Evolutionary conservation across 2,329 filamentous ascomycete species (phyloP).

Genomic region (Epichloe uncinata): DNA sequence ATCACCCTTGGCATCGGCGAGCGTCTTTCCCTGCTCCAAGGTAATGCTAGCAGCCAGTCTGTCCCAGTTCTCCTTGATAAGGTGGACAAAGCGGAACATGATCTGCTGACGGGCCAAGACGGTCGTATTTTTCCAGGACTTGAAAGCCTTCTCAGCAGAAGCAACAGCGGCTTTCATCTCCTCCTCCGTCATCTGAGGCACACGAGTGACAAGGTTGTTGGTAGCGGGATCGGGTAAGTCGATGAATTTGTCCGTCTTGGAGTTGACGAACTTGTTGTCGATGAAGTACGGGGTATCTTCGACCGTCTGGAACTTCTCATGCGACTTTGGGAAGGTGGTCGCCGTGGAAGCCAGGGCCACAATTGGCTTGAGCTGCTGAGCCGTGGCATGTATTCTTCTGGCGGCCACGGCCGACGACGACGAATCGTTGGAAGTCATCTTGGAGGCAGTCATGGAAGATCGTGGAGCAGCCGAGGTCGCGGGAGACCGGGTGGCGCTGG

Average conservation of each 20-base stretch:
- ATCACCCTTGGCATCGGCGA: conserved; percentile 70
- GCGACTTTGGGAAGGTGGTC: conserved; percentile 53
- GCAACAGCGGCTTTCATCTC: conserved; percentile 65
- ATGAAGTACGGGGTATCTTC: conserved; percentile 69
- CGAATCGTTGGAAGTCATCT: conserved; percentile 21
- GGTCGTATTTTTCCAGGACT: conserved; percentile 58
- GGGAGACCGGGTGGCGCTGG: conserved; percentile 21
- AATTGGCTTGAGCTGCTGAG: conserved; percentile 39
- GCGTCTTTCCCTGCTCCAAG: conserved; percentile 79
- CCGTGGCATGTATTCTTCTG: conserved; percentile 44
- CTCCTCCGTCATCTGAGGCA: conserved; percentile 66
- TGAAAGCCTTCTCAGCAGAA: conserved; percentile 64
- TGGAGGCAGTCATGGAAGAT: conserved; percentile 16
- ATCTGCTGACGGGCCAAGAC: conserved; percentile 66
- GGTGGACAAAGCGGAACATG: conserved; percentile 72
- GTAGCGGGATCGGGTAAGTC: conserved; percentile 73
- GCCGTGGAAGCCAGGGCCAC: conserved; percentile 40
- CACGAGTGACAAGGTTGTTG: conserved; percentile 72
- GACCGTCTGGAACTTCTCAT: conserved; percentile 55
- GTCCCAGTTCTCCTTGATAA: conserved; percentile 79
- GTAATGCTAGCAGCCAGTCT: conserved; percentile 74
- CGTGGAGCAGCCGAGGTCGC: conserved; percentile 13
- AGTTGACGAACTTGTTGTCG: conserved; percentile 64
- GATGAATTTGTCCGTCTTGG: conserved; percentile 58
- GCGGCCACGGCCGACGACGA: conserved; percentile 25